Evolutionary conservation across 192 early-diverging fungal genomes (phyloP), one percentile per base, ranked within the genome.

Genomic region (Endogone sp.): DNA sequence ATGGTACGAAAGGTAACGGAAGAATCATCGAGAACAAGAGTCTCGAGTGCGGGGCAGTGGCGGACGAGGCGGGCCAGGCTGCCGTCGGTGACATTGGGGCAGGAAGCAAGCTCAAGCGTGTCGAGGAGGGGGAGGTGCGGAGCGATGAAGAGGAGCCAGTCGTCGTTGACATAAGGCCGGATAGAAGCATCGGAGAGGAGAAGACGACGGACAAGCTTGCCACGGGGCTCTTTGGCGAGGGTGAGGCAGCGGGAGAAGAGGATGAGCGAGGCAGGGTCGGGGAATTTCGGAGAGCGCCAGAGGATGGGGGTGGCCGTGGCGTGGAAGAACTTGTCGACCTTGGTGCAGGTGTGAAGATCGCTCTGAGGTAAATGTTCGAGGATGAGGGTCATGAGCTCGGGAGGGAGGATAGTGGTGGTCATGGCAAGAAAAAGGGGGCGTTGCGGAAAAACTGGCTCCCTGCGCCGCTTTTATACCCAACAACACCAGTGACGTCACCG

Each of bases 1-100:
- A 71, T 29, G 21, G 75, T 62, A 26, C 75, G 60, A 54, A 71
- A 64, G 9, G 65, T 71, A 25, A 71, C 54, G 2, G 22, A 11
- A 0, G 66, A 65, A 13, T 28, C 28, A 21, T 65, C 68, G 22
- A 74, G 37, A 24, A 56, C 23, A 44, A 74, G 60, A 9, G 29
- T 25, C 27, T 65, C 65, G 4, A 74, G 55, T 20, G 60, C 58
- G 4, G 62, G 69, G 55, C 73, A 74, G 23, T 64, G 61, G 1
- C 16, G 44, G 16, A 62, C 62, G 3, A 74, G 68, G 10, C 28
- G 30, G 3, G 22, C 56, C 13, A 74, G 56, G 25, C 67, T 65
- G 28, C 64, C 54, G 60, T 74, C 73, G 23, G 73, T 70, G 4
- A 70, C 22, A 10, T 21, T 23, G 6, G 4, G 59, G 27, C 59